Evolutionary conservation across 257 asterid species (phyloP), one percentile per base, ranked within the genome.

Genomic region (Schizonepeta tenuifolia): DNA sequence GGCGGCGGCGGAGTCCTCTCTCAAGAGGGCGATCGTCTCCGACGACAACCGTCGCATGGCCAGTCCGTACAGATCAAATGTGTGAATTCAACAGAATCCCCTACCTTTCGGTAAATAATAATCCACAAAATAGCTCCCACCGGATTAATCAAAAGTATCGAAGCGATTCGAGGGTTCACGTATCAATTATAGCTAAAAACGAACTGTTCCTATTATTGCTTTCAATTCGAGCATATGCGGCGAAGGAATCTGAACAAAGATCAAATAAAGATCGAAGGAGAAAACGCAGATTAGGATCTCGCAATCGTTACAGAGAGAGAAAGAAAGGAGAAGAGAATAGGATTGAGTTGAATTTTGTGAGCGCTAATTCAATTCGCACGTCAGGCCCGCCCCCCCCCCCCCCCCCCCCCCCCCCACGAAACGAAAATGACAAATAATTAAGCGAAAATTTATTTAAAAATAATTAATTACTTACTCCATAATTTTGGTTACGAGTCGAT

Each of bases 31-130:
- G 83, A 83, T 90, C 83, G 79, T 83, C 76, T 83, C 80, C 80
- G 79, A 84, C 33, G 79, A 79, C 91, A 79, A 85, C 82, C 82
- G 92, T 87, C 88, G 98, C 96, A 91, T 91, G 97, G 96, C 96
- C 92, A 87, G 87, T 81, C 71, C 79, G 78, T 78, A 38, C 67
- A 57, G 65, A 81, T 71, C 86, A 69, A 67, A 79, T 20, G 6
- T 43, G 73, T 20, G 4, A 58, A 73, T 59, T 69, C 68, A 58
- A 75, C 33, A 75, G 10, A 56, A 66, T 43, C 77, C 56, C 63
- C 69, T 59, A 43, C 33, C 33, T 47, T 31, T 38, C 67, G 51
- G 58, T 11, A 5, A 56, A 44, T 6, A 63, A 26, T 22, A 49
- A 65, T 61, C 58, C 74, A 49, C 5, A 24, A 31, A 71, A 50